Evolutionary conservation across 148 eudicot genomes (phyloP).

Genomic region (Cornus florida): DNA sequence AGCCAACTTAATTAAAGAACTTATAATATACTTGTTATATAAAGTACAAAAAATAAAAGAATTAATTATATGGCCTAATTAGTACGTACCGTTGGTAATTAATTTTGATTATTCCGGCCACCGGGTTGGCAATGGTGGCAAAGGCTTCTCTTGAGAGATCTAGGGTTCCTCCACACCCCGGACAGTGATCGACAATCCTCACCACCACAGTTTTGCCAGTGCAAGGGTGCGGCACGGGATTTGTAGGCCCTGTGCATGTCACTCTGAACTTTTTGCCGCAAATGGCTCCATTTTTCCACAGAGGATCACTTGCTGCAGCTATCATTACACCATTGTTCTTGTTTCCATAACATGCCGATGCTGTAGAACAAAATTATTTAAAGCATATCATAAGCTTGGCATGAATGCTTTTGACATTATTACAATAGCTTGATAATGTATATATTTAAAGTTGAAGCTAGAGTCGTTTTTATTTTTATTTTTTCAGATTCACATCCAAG

Average conservation of each 20-base stretch:
- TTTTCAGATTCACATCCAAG: too few relatives aligned
- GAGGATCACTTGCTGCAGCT: slow-evolving; percentile 43
- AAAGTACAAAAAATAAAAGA: too few relatives aligned
- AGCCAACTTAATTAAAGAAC: too few relatives aligned
- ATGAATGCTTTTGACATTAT: too few relatives aligned
- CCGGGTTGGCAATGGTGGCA: slow-evolving; percentile 33
- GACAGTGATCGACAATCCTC: slow-evolving; percentile 50
- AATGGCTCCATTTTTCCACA: slow-evolving; percentile 43
- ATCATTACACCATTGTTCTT: slow-evolving; percentile 32
- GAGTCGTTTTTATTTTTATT: too few relatives aligned
- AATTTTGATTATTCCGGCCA: slow-evolving; percentile 41
- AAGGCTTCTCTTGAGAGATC: slow-evolving; percentile 38
- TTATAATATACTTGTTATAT: too few relatives aligned
- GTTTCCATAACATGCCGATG: slow-evolving; percentile 30
- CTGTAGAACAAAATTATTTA: slow-evolving; percentile 1
- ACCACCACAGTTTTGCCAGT: slow-evolving; percentile 26
- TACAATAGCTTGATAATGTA: too few relatives aligned
- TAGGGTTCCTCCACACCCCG: slow-evolving; percentile 31
- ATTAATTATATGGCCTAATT: too few relatives aligned
- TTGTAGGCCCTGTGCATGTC: slow-evolving; percentile 44
- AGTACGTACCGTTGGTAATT: slow-evolving; percentile 26
- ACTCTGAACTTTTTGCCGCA: slow-evolving; percentile 40
- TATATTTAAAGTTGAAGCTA: too few relatives aligned
- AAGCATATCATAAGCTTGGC: too few relatives aligned
- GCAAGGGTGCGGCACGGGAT: slow-evolving; percentile 52